Conservation (phyloP, 2,329 filamentous ascomycete genomes). For the Fusarium keratoplasticum region DNA sequence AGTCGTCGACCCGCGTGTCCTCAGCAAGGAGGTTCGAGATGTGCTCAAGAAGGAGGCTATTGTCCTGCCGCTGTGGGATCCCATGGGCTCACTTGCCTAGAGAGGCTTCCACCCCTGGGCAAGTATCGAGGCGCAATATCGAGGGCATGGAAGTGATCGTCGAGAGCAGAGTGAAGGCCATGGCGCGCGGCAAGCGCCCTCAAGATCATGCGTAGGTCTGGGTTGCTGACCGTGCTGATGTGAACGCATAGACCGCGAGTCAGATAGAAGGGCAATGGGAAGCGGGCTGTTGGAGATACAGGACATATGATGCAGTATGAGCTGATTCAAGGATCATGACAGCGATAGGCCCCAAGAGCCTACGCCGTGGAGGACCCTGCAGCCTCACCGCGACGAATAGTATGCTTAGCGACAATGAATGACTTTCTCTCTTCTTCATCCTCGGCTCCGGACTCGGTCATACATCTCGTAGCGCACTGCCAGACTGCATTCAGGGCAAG, state of each 20-base stretch:
- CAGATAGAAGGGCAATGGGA: background rate
- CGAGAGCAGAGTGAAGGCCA: background rate
- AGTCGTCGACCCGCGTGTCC: conserved; percentile 79
- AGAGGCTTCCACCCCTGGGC: background rate
- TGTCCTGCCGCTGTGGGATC: conserved; percentile 82
- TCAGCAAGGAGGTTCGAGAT: conserved; percentile 74
- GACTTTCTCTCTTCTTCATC: conserved; percentile 4
- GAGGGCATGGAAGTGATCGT: background rate
- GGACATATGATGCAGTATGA: conserved; percentile 17
- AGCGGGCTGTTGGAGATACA: conserved; percentile 11
- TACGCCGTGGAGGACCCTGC: background rate
- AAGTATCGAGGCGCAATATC: background rate
- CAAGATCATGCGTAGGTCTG: background rate
- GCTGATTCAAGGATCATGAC: conserved; percentile 22
- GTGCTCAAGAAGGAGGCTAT: conserved; percentile 77
- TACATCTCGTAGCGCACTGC: background rate
- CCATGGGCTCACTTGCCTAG: conserved; percentile 79
- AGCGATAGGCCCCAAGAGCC: conserved; percentile 1
- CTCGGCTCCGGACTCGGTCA: background rate
- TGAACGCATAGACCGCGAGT: background rate
- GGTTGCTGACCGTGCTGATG: background rate
- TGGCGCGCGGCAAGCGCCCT: background rate
- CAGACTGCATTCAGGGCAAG: conserved; percentile 11
- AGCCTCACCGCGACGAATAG: conserved; percentile 16
- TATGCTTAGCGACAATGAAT: conserved; percentile 22